These are phyloP conservation scores for Lentinula sp. DNA, from an alignment of 768 basidiomycete genomes.

Conservation along the genomic window DNA sequence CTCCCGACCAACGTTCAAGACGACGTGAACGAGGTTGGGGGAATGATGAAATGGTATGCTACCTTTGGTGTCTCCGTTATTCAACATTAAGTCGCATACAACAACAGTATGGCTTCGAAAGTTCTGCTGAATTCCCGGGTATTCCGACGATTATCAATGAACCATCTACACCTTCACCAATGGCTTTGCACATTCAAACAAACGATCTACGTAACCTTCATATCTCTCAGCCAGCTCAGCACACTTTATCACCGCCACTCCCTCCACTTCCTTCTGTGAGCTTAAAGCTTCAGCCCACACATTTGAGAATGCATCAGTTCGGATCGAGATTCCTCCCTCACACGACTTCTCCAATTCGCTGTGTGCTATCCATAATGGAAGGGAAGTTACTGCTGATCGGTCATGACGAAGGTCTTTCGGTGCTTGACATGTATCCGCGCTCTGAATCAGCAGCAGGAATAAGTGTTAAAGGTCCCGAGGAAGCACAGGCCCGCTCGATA, in stretches of 20 bases:
- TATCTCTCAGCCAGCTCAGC: constrained; percentile 17
- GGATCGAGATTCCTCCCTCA: constrained; percentile 86
- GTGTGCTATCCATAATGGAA: constrained; percentile 62
- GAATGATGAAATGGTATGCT: constrained; percentile 23
- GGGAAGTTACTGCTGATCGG: constrained; percentile 71
- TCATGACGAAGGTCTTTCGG: constrained; percentile 74
- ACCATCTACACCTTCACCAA: constrained; percentile 13
- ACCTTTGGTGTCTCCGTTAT: background rate
- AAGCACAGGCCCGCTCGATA: constrained; percentile 59
- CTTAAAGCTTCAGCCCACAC: constrained; percentile 53
- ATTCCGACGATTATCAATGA: constrained; percentile 13
- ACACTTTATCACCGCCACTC: constrained; percentile 22
- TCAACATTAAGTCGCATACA: background rate
- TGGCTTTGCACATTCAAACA: constrained; percentile 39
- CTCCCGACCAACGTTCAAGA: constrained; percentile 49
- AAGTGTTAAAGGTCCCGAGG: constrained; percentile 56
- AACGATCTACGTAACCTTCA: constrained; percentile 27
- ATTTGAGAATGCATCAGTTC: constrained; percentile 67
- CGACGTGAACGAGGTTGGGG: constrained; percentile 72
- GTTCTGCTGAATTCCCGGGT: background rate
- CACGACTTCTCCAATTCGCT: constrained; percentile 66
- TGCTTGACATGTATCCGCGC: constrained; percentile 77
- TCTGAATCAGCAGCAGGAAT: constrained; percentile 44
- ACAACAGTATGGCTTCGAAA: constrained; percentile 3
- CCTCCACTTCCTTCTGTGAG: constrained; percentile 38